Evolutionary conservation across 2,329 filamentous ascomycete genomes (phyloP), one percentile per base, ranked within the genome.

Genomic region (Acrocalymma vagum): DNA sequence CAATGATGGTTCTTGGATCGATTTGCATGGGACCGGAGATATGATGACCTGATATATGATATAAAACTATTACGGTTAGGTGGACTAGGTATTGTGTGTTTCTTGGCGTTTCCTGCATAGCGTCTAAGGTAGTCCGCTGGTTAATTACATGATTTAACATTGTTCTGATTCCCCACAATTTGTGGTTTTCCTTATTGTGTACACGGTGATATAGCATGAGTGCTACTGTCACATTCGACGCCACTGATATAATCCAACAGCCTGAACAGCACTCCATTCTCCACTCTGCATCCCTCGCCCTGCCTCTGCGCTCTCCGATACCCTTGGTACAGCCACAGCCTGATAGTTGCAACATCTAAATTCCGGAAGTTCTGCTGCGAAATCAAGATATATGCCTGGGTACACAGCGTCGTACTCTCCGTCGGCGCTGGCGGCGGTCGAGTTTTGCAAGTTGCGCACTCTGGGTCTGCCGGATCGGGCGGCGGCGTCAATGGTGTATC

Each of bases 161-260:
- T n/a, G n/a, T n/a, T n/a, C n/a, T n/a, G n/a, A n/a, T n/a, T n/a
- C n/a, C n/a, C n/a, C n/a, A n/a, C n/a, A n/a, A n/a, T n/a, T n/a
- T n/a, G n/a, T n/a, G n/a, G n/a, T n/a, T n/a, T n/a, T n/a, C n/a
- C n/a, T n/a, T n/a, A n/a, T n/a, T n/a, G n/a, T n/a, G 25, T 14
- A 27, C 28, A 30, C 13, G 11, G 28, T 10, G 5, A 6, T 4
- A 30, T 6, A 11, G 13, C 13, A 17, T 6, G 25, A 5, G 13
- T 26, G 5, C 9, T 11, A 14, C 22, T 17, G 9, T 50, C 26
- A 60, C 15, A 60, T 20, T 9, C n/a, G n/a, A n/a, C n/a, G n/a
- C 62, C 60, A 53, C 65, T 68, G 13, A 69, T 69, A 41, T 60
- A 65, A 54, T 68, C 64, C 45, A 69, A 46, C 51, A 69, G 46